Evolutionary conservation across 2,329 filamentous ascomycete species (phyloP), one percentile per base, ranked within the genome.

Genomic region (Pseudopyrenochaeta lycopersici): DNA sequence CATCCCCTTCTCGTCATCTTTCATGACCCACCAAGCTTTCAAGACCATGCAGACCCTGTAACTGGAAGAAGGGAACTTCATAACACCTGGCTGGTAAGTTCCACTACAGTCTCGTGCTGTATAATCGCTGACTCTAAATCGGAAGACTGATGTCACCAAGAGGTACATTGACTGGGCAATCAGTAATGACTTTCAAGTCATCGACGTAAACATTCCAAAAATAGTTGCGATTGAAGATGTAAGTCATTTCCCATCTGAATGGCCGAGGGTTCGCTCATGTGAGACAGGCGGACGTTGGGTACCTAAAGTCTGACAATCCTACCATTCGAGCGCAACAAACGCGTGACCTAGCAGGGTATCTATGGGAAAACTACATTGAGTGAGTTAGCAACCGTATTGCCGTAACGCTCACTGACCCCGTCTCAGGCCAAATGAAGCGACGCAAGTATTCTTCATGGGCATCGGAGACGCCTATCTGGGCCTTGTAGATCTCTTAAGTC

Each of bases 351-450:
- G 86, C 94, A 4, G 87, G 85, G 55, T 98, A 97, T 69, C 80
- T 99, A 12, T 99, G 95, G 95, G 93, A 97, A 66, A 99, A 99
- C 71, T 97, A 97, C 70, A 87, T 99, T 17, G 91, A 97, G 80
- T 86, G 75, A 65, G 80, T 63, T 14, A 17, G 20, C 4, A 4
- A 6, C 7, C 3, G 11, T 14, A 38, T 27, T 0, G n/a, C 20
- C 7, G 5, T 14, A n/a, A 7, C 21, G 11, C 11, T 15, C 29
- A 23, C 29, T 60, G 35, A 57, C 62, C 60, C 41, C 64, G 35
- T 7, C 4, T 7, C 35, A 76, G 73, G 29, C 88, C 88, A 45
- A 84, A 80, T 49, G 81, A 89, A 2, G 82, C 85, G 0, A 87
- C 88, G 5, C 86, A 94, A 46, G 85, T 98, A 14, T 90, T 96